Evolutionary conservation across 225 moss, liverwort and hornwort genomes (phyloP).

Genomic region (Ulota crispa): DNA sequence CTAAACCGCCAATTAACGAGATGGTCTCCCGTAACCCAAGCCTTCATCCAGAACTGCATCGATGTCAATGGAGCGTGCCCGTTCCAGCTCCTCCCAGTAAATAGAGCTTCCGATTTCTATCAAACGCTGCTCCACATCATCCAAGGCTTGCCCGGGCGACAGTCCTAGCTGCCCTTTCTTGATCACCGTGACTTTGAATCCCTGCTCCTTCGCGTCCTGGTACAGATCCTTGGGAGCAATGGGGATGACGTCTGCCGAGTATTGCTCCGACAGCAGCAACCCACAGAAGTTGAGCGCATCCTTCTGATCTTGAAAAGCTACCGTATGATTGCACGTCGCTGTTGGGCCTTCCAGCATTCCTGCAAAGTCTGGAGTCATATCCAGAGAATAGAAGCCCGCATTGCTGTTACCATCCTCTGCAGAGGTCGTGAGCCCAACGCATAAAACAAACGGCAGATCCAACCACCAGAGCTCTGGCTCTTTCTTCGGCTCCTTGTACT

Average conservation of each 20-base stretch:
- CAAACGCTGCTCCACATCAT: conserved; percentile 81
- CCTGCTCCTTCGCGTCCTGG: conserved; percentile 71
- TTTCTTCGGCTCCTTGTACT: conserved; percentile 75
- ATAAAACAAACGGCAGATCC: conserved; percentile 80
- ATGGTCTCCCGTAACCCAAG: conserved; percentile 71
- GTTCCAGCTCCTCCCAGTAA: conserved; percentile 77
- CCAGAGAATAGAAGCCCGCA: conserved; percentile 80
- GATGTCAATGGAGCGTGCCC: conserved; percentile 73
- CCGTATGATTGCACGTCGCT: conserved; percentile 52
- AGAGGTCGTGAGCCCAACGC: conserved; percentile 54
- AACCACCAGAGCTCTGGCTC: conserved; percentile 97
- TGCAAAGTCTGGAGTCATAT: conserved; percentile 67
- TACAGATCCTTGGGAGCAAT: conserved; percentile 81
- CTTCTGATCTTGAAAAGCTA: conserved; percentile 90
- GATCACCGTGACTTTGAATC: conserved; percentile 83
- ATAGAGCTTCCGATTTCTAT: conserved; percentile 75
- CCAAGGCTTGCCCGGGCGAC: conserved; percentile 75
- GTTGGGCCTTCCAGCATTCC: conserved; percentile 38
- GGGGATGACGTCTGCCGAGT: conserved; percentile 67
- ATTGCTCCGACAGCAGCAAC: conserved; percentile 60
- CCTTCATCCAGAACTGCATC: conserved; percentile 91
- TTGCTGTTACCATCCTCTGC: conserved; percentile 40
- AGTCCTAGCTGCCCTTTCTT: conserved; percentile 86
- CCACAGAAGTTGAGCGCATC: conserved; percentile 90
- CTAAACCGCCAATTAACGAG: conserved; percentile 23